phyloP scores from a whole-genome alignment of 805 yeast genomes.

The Pichia gijzeniarum region DNA sequence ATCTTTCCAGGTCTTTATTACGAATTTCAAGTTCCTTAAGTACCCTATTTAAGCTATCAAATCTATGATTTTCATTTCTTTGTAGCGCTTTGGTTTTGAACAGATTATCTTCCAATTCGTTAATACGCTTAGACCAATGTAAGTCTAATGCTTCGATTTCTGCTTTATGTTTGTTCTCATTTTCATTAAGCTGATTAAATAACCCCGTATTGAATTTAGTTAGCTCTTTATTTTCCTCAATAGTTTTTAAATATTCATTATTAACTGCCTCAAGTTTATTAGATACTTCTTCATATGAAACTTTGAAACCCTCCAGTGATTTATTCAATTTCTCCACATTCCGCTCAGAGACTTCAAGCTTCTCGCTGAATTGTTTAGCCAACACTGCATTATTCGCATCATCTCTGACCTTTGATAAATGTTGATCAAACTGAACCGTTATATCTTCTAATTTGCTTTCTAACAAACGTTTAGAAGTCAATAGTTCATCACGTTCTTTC shows the following conservation, averaged over 20 bases:
- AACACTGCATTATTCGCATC: conserved; percentile 28
- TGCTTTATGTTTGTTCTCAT: conserved; percentile 44
- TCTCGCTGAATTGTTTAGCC: conserved; percentile 28
- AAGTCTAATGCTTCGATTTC: conserved; percentile 45
- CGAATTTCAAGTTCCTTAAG: conserved; percentile 48
- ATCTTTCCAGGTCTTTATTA: conserved; percentile 43
- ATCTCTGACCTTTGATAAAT: conserved; percentile 26
- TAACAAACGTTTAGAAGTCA: conserved; percentile 41
- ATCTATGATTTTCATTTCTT: conserved; percentile 46
- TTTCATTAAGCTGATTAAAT: conserved; percentile 35
- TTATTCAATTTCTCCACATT: conserved; percentile 28
- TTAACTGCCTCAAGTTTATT: conserved; percentile 33
- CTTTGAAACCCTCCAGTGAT: conserved; percentile 23
- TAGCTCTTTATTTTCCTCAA: conserved; percentile 63
- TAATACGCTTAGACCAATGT: conserved; percentile 54
- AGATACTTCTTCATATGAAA: conserved; percentile 16
- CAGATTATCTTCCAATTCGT: conserved; percentile 45
- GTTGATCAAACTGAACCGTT: conserved; percentile 34
- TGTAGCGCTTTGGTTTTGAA: conserved; percentile 41
- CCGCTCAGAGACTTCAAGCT: conserved; percentile 30
- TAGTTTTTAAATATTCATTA: conserved; percentile 47
- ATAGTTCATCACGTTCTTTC: conserved; percentile 54
- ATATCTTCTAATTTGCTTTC: conserved; percentile 40
- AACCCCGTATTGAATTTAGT: conserved; percentile 50
- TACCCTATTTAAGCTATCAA: conserved; percentile 44